Evolutionary conservation across 2,329 filamentous ascomycete genomes (phyloP), one percentile per base, ranked within the genome.

Genomic region (Aspergillus neoniger): DNA sequence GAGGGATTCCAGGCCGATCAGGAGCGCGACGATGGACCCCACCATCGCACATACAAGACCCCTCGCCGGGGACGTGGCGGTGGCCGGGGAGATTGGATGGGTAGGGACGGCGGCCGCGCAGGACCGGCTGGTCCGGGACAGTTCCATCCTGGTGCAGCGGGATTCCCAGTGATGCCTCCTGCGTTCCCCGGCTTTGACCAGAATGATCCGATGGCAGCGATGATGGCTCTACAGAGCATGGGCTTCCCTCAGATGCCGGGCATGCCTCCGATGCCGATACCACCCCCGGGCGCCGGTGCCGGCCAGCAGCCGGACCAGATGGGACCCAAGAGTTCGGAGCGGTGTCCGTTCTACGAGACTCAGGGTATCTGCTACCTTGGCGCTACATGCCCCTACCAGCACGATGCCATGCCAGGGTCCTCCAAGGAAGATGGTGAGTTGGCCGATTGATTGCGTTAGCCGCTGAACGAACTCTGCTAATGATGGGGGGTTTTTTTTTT

Each of bases 311-410:
- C 62, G 53, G 72, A 72, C 15, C 66, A 72, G 17, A 69, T 74
- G 53, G 69, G 66, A 47, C 55, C 71, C 56, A 68, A 78, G 67
- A 69, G 70, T 61, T 66, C 76, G 57, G 67, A 77, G 71, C 78
- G 81, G 53, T 88, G 85, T 69, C 77, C 76, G 41, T 83, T 86
- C 69, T 87, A 86, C 65, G 83, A 87, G 61, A 83, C 76, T 0
- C 83, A 85, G 64, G 85, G 85, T 5, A 86, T 83, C 60, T 87
- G 85, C 67, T 80, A 83, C 12, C 66, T 82, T 48, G 85, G 85
- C 23, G 80, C 76, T 56, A 75, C 79, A n/a, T 87, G 85, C 69
- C 83, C 82, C 0, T 86, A 83, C 63, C 80, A 85, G 65, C 85
- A 88, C 69, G 83, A 82, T 14, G 76, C 77, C 25, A 76, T 80